Evolutionary conservation across 129 eudicot species (phyloP), one percentile per base, ranked within the genome.

Genomic region (Centaurea solstitialis): DNA sequence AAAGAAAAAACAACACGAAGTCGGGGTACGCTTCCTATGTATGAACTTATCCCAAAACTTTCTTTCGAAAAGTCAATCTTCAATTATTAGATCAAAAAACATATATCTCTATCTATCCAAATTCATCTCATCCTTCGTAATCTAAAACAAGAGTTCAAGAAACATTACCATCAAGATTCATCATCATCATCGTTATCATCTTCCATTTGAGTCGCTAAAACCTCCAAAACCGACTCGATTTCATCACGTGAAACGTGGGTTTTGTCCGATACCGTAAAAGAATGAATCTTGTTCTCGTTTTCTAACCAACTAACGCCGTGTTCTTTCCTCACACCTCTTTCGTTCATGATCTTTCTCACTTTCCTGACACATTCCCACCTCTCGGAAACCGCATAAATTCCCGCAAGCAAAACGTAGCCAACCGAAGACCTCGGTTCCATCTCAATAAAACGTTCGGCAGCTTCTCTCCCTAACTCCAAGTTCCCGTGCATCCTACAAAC

Each of bases 401-500:
- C 86, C 11, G 97, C 88, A 15, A 93, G 90, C 38, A 90, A 76
- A 17, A 91, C 85, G 75, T 93, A 93, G 9, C 89, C 91, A 8
- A 85, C 89, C 74, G 85, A 84, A 22, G 89, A 91, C 53, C 40
- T 61, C 38, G 97, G 97, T 40, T 93, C 93, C 81, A 85, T 72
- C 62, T 91, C 89, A 74, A 88, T 85, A 17, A 91, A 88, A 47
- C 71, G 76, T 73, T 87, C 88, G 21, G 89, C 94, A 1, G 88
- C 88, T 75, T 80, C 72, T 76, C 77, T 84, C 30, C 98, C 97
- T 70, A 91, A 65, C 24, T 86, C 93, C 12, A 86, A 15, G 74
- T 93, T 89, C 23, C 89, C 98, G 81, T 93, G 94, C 45, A 85
- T 87, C 73, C 82, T 85, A 88, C 96, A 92, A 28, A 88, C 89